phyloP scores from a whole-genome alignment of 2,329 filamentous ascomycete species.

The Chalara sp. region DNA sequence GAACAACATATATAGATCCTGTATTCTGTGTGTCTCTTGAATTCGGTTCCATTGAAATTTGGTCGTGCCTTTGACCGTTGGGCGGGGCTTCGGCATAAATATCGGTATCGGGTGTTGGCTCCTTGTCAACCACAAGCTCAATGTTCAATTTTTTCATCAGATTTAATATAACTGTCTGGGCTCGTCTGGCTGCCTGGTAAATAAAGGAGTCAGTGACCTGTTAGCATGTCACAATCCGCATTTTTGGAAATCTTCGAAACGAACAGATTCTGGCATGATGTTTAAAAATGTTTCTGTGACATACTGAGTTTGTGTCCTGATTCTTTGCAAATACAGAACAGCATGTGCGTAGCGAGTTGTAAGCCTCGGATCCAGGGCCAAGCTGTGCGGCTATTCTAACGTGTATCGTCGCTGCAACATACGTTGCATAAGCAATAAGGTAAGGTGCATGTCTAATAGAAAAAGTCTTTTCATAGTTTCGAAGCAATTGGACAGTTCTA shows the following conservation, averaged over 20 bases:
- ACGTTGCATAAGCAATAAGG: constrained; percentile 48
- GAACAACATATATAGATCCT: too few relatives aligned
- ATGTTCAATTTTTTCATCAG: too few relatives aligned
- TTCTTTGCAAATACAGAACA: constrained; percentile 3
- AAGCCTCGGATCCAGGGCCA: constrained; percentile 3
- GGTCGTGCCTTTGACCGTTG: neutral
- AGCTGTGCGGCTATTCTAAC: constrained; percentile 10
- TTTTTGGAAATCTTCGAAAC: too few relatives aligned
- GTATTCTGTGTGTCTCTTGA: too few relatives aligned
- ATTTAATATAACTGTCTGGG: too few relatives aligned
- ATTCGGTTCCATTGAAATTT: neutral
- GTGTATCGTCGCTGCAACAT: constrained; percentile 26
- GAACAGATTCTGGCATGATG: too few relatives aligned
- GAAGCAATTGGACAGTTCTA: constrained; percentile 36
- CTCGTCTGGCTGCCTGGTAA: too few relatives aligned
- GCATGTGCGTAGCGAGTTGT: constrained; percentile 5
- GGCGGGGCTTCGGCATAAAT: neutral
- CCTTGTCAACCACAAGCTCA: too few relatives aligned
- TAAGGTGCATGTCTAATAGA: constrained; percentile 42
- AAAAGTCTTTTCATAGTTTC: constrained; percentile 38
- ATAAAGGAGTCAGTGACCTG: too few relatives aligned
- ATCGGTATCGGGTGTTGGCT: neutral
- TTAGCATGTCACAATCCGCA: too few relatives aligned
- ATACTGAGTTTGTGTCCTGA: constrained; percentile 1
- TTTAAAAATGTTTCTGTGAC: too few relatives aligned